A percentile compares a stretch with the other conserved stretches of the same genome.
These are phyloP conservation scores for Thielaviopsis ethacetica DNA, from an alignment of 2,329 filamentous ascomycete genomes.

Conservation along the genomic window DNA sequence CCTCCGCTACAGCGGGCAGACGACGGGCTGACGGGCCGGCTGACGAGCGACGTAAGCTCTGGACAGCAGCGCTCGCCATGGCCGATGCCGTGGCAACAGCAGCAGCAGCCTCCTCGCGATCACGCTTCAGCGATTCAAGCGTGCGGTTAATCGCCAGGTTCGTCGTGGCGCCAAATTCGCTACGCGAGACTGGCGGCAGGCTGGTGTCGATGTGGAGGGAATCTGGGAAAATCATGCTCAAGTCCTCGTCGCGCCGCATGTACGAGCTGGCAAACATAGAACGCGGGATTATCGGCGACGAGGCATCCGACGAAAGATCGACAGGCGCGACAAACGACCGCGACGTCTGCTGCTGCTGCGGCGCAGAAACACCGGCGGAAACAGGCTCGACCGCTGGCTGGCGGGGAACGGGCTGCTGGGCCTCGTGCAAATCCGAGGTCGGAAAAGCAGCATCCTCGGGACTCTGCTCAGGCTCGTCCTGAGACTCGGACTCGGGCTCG, in stretches of 20 bases:
- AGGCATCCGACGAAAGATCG: neutral
- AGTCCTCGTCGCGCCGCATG: slow-evolving; percentile 25
- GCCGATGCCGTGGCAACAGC: neutral
- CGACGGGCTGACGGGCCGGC: neutral
- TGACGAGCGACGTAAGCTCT: neutral
- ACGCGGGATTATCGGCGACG: slow-evolving; percentile 3
- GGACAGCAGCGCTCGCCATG: neutral
- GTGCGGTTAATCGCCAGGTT: slow-evolving; percentile 40
- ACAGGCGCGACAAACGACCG: neutral
- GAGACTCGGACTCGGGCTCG: neutral
- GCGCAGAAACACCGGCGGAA: neutral
- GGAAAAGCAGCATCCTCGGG: neutral
- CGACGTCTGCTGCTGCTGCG: neutral
- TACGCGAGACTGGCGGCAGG: slow-evolving; percentile 20
- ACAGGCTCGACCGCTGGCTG: neutral
- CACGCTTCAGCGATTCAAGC: slow-evolving; percentile 24
- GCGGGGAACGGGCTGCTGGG: neutral
- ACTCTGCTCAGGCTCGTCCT: neutral
- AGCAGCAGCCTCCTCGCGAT: slow-evolving; percentile 1
- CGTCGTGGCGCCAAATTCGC: slow-evolving; percentile 38
- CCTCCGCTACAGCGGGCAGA: slow-evolving; percentile 1
- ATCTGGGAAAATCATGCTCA: slow-evolving; percentile 43
- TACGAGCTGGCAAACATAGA: slow-evolving; percentile 8
- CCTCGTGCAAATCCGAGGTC: neutral
- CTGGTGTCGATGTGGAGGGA: slow-evolving; percentile 33